These are phyloP conservation scores for Astrephomene gubernaculifera DNA, from an alignment of 139 green algal genomes.

Conservation along the genomic window DNA sequence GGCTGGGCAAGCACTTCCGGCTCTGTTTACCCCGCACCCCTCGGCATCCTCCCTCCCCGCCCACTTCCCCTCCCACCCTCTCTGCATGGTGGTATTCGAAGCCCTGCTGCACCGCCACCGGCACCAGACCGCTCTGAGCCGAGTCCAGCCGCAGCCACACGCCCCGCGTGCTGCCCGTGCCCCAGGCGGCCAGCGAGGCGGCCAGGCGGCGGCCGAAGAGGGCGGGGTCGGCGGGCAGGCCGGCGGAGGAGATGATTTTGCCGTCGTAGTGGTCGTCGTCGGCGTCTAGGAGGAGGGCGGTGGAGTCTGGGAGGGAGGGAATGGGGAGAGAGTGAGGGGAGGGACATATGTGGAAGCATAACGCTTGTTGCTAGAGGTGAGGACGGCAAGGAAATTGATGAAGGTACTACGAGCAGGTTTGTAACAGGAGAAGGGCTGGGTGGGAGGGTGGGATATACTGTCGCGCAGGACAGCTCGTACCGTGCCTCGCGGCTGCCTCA, in stretches of 20 bases:
- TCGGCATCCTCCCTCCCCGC: background rate
- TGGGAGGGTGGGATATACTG: too few relatives aligned
- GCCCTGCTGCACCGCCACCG: constrained; percentile 54
- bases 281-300: constrained; percentile 21
- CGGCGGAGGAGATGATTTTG: constrained; percentile 58
- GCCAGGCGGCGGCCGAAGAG: constrained; percentile 59
- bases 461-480: background rate
- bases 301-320: background rate
- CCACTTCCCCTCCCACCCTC: constrained; percentile 42
- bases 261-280: constrained; percentile 70
- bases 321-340: too few relatives aligned
- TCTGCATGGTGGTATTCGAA: constrained; percentile 88
- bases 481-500: background rate
- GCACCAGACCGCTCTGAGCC: constrained; percentile 51
- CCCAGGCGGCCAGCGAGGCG: constrained; percentile 62
- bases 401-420: too few relatives aligned
- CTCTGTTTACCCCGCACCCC: too few relatives aligned
- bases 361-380: too few relatives aligned
- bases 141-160: constrained; percentile 82
- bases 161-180: constrained; percentile 52
- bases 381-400: too few relatives aligned
- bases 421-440: background rate
- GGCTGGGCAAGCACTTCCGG: too few relatives aligned
- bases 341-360: too few relatives aligned
- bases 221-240: constrained; percentile 56